Conservation (phyloP, 495 filamentous ascomycete species). For the Neurospora sp. region DNA sequence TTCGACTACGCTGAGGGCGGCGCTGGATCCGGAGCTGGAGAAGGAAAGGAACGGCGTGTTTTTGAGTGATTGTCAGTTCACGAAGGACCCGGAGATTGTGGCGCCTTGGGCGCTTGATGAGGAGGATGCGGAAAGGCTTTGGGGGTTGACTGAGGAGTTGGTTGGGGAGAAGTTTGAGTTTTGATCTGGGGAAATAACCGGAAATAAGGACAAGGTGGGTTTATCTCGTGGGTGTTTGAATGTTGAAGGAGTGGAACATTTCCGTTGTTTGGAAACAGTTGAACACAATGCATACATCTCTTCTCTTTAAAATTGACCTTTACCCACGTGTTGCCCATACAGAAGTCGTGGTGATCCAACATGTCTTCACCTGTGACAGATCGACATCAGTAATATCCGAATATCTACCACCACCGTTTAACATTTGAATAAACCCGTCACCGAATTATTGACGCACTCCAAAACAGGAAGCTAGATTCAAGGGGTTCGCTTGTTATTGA, state of each 20-base stretch:
- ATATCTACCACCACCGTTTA: neutral
- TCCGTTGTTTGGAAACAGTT: neutral
- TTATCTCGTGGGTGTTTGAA: neutral
- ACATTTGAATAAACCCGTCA: neutral
- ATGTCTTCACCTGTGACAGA: neutral
- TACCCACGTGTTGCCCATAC: neutral
- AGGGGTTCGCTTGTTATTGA: neutral
- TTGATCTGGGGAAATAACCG: neutral
- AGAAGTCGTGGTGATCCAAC: neutral
- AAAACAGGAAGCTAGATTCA: neutral
- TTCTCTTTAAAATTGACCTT: neutral
- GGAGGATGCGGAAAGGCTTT: constrained; percentile 29
- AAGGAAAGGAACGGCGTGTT: constrained; percentile 26
- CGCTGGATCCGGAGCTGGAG: constrained; percentile 27
- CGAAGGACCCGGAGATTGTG: constrained; percentile 19
- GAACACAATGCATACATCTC: neutral
- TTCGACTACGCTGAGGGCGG: constrained; percentile 31
- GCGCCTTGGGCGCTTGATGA: constrained; percentile 36
- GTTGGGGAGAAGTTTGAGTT: constrained; percentile 30
- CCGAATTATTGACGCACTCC: neutral
- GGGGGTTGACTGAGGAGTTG: constrained; percentile 34
- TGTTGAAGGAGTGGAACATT: neutral
- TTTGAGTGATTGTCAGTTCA: constrained; percentile 28
- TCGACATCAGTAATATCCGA: neutral
- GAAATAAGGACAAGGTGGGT: neutral